Conservation (phyloP, 768 basidiomycete genomes). For the Boletus fagicola region DNA sequence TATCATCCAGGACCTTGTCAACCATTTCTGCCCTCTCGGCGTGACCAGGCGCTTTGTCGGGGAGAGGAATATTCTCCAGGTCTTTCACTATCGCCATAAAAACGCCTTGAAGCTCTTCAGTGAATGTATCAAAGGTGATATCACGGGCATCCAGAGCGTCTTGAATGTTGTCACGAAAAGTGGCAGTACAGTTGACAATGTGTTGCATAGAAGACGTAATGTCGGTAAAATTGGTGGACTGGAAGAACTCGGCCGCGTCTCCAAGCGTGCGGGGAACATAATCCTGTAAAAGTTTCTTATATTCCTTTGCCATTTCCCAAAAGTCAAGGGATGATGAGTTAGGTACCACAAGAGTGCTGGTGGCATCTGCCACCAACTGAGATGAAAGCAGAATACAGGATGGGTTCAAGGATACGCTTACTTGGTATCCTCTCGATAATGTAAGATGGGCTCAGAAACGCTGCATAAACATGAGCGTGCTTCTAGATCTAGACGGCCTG, state of each 20-base stretch:
- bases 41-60: constrained; percentile 3
- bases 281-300: too few relatives aligned
- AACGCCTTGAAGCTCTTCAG: constrained; percentile 9
- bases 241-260: neutral
- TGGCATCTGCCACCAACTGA: too few relatives aligned
- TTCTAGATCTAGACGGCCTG: too few relatives aligned
- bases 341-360: too few relatives aligned
- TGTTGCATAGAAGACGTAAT: neutral
- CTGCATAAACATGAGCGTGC: too few relatives aligned
- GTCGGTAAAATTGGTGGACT: constrained; percentile 7
- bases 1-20: neutral
- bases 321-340: too few relatives aligned
- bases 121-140: constrained; percentile 4
- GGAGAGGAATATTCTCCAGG: constrained; percentile 1
- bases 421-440: too few relatives aligned
- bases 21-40: constrained; percentile 4
- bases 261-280: neutral
- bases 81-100: constrained; percentile 4
- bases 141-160: constrained; percentile 3
- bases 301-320: too few relatives aligned
- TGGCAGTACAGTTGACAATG: constrained; percentile 11
- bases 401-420: too few relatives aligned
- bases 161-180: constrained; percentile 9
- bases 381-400: too few relatives aligned
- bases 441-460: too few relatives aligned